Evolutionary conservation across 371 early-diverging fungal species (phyloP).

Genomic region (Mucor sp.): DNA sequence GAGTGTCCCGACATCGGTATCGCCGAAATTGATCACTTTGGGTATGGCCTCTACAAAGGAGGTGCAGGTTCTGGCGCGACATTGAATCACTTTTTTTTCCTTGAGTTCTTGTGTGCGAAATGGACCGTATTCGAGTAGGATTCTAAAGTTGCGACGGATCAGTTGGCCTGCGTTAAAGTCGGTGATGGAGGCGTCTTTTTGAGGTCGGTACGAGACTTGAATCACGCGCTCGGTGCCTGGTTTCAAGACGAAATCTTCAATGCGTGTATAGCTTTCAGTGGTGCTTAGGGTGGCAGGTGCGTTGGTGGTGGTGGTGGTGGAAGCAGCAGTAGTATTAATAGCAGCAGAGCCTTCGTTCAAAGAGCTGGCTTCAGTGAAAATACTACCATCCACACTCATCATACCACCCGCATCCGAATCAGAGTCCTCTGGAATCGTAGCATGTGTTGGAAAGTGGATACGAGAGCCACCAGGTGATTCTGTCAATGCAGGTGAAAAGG

Average conservation of each 20-base stretch:
- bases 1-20: conserved; percentile 92
- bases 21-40: conserved; percentile 87
- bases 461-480: conserved; percentile 4
- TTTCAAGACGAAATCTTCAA: conserved; percentile 87
- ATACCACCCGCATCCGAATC: conserved; percentile 20
- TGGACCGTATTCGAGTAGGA: conserved; percentile 72
- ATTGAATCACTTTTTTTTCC: conserved; percentile 88
- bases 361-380: conserved; percentile 18
- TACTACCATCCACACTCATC: conserved; percentile 7
- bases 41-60: conserved; percentile 91
- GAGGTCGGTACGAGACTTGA: conserved; percentile 80
- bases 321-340: neutral
- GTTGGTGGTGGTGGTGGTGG: neutral
- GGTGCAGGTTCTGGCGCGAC: conserved; percentile 91
- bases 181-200: conserved; percentile 57
- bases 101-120: conserved; percentile 55
- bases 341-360: conserved; percentile 1
- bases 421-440: conserved; percentile 24
- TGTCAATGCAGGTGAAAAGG: conserved; percentile 2
- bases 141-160: conserved; percentile 74
- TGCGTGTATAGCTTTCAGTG: conserved; percentile 53
- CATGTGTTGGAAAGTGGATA: conserved; percentile 6
- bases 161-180: conserved; percentile 79
- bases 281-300: neutral
- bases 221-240: conserved; percentile 87